Evolutionary conservation across 352 stramenopile species (phyloP).

Genomic region (Saprolegnia parasitica): DNA sequence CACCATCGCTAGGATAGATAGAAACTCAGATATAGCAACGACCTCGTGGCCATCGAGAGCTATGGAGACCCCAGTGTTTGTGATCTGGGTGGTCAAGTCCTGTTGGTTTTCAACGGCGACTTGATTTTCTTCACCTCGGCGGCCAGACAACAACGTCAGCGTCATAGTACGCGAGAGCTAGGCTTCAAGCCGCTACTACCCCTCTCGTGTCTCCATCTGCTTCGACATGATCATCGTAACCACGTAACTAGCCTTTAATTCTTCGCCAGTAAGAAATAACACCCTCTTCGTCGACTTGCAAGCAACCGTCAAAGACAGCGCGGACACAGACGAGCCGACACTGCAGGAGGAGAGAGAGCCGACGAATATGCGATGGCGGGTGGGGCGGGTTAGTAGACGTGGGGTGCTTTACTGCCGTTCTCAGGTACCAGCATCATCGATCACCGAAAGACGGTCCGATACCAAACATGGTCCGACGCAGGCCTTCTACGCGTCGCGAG

Average conservation of each 20-base stretch:
- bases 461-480: too few relatives aligned
- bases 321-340: too few relatives aligned
- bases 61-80: slow-evolving; percentile 15
- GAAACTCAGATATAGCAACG: background rate
- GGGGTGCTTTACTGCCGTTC: too few relatives aligned
- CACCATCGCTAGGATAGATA: background rate
- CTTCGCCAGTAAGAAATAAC: background rate
- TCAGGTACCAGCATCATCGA: too few relatives aligned
- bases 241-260: too few relatives aligned
- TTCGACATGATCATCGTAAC: slow-evolving; percentile 16
- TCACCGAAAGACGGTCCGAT: too few relatives aligned
- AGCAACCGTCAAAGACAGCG: too few relatives aligned
- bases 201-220: slow-evolving; percentile 30
- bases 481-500: background rate
- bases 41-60: background rate
- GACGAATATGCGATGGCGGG: too few relatives aligned
- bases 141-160: slow-evolving; percentile 18
- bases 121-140: slow-evolving; percentile 17
- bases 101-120: slow-evolving; percentile 29
- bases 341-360: too few relatives aligned
- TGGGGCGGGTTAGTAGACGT: too few relatives aligned
- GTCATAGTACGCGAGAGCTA: slow-evolving; percentile 31
- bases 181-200: slow-evolving; percentile 25
- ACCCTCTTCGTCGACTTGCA: too few relatives aligned
- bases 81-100: slow-evolving; percentile 23